Evolutionary conservation across 1,139 yeast genomes (phyloP), one percentile per base, ranked within the genome.

Genomic region (Kazachstania sp.): DNA sequence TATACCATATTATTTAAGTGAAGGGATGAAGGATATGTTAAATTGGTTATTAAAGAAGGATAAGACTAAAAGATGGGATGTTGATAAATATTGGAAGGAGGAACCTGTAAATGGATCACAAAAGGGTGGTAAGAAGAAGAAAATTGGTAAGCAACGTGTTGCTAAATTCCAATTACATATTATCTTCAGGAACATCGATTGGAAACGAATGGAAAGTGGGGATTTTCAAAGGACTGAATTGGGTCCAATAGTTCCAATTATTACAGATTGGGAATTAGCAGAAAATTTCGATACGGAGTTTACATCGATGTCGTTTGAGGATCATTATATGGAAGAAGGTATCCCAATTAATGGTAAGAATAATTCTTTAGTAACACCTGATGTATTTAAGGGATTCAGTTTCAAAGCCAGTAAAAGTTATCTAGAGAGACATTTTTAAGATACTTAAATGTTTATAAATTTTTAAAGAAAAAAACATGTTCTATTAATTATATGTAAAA

Each of bases 261-360:
- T 90, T 45, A 86, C 96, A 0, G 86, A 88, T 59, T 90, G 95
- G 13, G 79, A 76, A 32, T 68, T 86, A 54, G 98, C 98, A 0
- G 97, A 92, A 64, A 92, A 92, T 63, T 92, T 92, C 63, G 95
- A 92, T 58, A 68, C 75, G 19, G 95, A 87, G 56, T 92, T 90
- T 66, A 90, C 97, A 0, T 80, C 77, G n/a, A 79, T 88, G 86
- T 63, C 67, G 20, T 58, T 63, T 39, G 65, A 63, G 38, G 59
- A 58, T 36, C 56, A 56, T 19, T 52, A 54, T 43, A 19, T 18
- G 43, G 49, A 13, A 15, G 26, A 37, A 6, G 32, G 38, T 13
- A 40, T 44, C 8, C 43, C 47, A n/a, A 35, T 42, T 8, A 35
- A 38, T 13, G 20, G 29, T 36, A 36, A 30, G 7, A 20, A 13